Evolutionary conservation across 306 rosid genomes (phyloP).

Genomic region (Crotalaria pallida): DNA sequence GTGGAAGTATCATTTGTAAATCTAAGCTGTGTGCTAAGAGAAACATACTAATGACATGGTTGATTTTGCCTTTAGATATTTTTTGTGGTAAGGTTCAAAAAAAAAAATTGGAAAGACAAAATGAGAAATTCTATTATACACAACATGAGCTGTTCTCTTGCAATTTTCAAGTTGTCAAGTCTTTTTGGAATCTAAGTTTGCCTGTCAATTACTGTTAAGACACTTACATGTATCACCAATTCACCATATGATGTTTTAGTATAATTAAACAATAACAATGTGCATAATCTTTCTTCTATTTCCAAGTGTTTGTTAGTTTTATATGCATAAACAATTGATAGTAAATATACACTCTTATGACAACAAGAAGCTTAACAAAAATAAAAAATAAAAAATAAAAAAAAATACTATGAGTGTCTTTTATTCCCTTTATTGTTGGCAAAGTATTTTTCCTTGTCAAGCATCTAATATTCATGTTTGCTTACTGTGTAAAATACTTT

Average conservation of each 20-base stretch:
- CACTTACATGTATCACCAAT: neutral
- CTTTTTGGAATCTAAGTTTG: neutral
- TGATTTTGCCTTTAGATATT: neutral
- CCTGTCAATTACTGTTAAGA: neutral
- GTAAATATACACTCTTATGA: neutral
- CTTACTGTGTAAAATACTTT: neutral
- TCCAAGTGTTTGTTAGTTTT: neutral
- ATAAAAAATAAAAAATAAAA: neutral
- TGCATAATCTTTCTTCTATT: neutral
- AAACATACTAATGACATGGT: neutral
- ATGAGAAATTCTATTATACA: neutral
- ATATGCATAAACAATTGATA: neutral
- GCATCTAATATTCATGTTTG: conserved; percentile 1
- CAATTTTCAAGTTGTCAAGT: neutral
- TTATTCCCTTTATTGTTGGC: neutral
- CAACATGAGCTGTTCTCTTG: neutral
- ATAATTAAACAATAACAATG: neutral
- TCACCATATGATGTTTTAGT: neutral
- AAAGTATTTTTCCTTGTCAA: conserved; percentile 3
- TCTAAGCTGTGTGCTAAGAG: neutral
- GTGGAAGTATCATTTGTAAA: neutral
- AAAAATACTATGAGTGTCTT: neutral
- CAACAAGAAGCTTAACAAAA: neutral
- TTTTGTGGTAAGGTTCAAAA: neutral
- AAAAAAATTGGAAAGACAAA: neutral